Percentiles rank a stretch among this genome's conserved stretches.
These are phyloP conservation scores for Macadamia integrifolia DNA, from an alignment of 164 flowering plant genomes.

Conservation along the genomic window DNA sequence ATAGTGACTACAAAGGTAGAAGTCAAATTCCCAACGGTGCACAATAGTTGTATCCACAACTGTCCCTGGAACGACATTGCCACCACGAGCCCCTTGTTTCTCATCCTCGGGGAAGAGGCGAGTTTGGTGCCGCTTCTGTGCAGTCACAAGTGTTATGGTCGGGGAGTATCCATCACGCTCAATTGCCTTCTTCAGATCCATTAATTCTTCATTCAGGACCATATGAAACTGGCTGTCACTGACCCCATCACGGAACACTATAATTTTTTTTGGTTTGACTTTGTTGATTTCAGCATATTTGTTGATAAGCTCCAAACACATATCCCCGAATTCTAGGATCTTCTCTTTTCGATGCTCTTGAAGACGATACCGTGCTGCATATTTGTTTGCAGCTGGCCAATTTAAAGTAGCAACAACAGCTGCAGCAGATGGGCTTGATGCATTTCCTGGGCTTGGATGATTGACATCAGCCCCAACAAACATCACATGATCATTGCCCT, in stretches of 20 bases:
- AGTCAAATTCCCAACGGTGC: slow-evolving; percentile 63
- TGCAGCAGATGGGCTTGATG: slow-evolving; percentile 58
- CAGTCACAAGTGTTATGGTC: slow-evolving; percentile 58
- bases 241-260: slow-evolving; percentile 83
- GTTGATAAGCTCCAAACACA: slow-evolving; percentile 56
- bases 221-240: slow-evolving; percentile 77
- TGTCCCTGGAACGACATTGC: slow-evolving; percentile 74
- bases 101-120: slow-evolving; percentile 43
- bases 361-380: slow-evolving; percentile 50
- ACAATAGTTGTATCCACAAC: slow-evolving; percentile 62
- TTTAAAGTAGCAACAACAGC: slow-evolving; percentile 74
- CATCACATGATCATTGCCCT: slow-evolving; percentile 43
- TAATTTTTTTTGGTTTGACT: slow-evolving; percentile 45
- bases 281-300: slow-evolving; percentile 34
- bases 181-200: slow-evolving; percentile 36
- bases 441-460: slow-evolving; percentile 52
- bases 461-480: slow-evolving; percentile 86
- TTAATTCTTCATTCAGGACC: slow-evolving; percentile 68
- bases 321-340: slow-evolving; percentile 51
- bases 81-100: slow-evolving; percentile 27
- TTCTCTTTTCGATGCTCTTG: slow-evolving; percentile 47
- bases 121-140: slow-evolving; percentile 73
- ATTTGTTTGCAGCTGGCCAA: slow-evolving; percentile 81
- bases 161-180: slow-evolving; percentile 35
- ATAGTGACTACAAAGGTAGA: slow-evolving; percentile 69